Base-by-base conservation (phyloP, 2,329 filamentous ascomycete species). In the Clarireedia paspali region DNA sequence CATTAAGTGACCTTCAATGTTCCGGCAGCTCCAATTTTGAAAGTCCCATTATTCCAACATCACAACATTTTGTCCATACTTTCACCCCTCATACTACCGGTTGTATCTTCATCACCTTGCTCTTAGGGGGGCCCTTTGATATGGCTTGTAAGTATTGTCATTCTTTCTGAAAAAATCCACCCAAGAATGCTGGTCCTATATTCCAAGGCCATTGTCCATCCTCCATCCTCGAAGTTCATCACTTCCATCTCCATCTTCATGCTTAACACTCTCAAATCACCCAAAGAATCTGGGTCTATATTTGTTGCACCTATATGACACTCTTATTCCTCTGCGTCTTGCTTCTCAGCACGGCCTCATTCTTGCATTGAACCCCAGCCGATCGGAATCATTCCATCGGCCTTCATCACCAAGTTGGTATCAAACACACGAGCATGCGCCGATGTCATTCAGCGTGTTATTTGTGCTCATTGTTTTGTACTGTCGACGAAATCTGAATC, bases 111-210 rank as follows among this genome's bases (percentile, higher is more conserved):
- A 47, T 15, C 46, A 47, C 56, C 51, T 60, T 58, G 53, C 59
- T 66, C 58, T 40, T 55, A 53, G 42, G 65, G 62, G 61, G 63
- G 62, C 65, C 61, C 63, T 63, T 47, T 58, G 65, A 46, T 54
- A 72, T 71, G 70, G 70, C 71, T 71, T 70, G 71, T 72, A 69
- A 71, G 71, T 42, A 17, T 72, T 17, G 57, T 58, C 48, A 47
- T 4, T 57, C 51, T 57, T 50, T 59, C 56, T 51, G 57, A 23
- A 17, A 48, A 51, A 59, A 57, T 36, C 39, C 39, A 44, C 15
- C 10, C 47, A 45, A 51, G 52, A 20, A 46, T 46, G 12, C 34
- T 47, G 30, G 40, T 26, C 40, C 50, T 47, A 46, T 58, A 50
- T 24, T 56, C 54, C 56, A 59, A 61, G 57, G 61, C 59, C 64